These are phyloP conservation scores for Candida oleophila DNA, from an alignment of 805 yeast genomes.

Conservation along the genomic window DNA sequence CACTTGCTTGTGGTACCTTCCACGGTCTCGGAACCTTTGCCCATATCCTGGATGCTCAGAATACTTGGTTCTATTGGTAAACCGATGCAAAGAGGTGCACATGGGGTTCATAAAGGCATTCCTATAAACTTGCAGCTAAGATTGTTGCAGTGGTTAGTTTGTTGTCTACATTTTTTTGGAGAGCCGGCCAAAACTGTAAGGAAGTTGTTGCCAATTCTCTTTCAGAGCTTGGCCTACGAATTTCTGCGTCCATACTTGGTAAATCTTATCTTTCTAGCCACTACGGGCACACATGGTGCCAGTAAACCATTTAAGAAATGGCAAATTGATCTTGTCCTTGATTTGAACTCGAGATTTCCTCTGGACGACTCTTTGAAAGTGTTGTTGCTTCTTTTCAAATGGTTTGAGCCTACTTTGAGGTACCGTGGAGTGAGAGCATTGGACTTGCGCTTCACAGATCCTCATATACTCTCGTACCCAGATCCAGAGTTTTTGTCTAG, in stretches of 20 bases:
- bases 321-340: slow-evolving; percentile 30
- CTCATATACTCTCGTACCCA: slow-evolving; percentile 25
- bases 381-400: slow-evolving; percentile 20
- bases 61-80: slow-evolving; percentile 3
- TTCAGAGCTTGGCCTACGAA: slow-evolving; percentile 22
- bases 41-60: background rate
- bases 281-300: background rate
- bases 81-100: slow-evolving; percentile 1
- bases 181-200: slow-evolving; percentile 11
- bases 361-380: slow-evolving; percentile 24
- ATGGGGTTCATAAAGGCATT: background rate
- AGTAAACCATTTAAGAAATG: slow-evolving; percentile 16
- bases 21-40: background rate
- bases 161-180: slow-evolving; percentile 16
- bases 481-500: slow-evolving; percentile 12
- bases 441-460: slow-evolving; percentile 10
- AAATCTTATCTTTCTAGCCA: slow-evolving; percentile 18
- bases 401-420: slow-evolving; percentile 15
- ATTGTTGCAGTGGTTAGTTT: slow-evolving; percentile 23
- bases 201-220: slow-evolving; percentile 15
- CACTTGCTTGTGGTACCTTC: background rate
- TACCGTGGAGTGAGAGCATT: background rate
- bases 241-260: slow-evolving; percentile 21
- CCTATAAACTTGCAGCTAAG: slow-evolving; percentile 15
- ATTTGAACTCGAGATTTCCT: slow-evolving; percentile 29